Evolutionary conservation across 176 grass and related monocot species (phyloP), one percentile per base, ranked within the genome.

Genomic region (Hordeum marinum): DNA sequence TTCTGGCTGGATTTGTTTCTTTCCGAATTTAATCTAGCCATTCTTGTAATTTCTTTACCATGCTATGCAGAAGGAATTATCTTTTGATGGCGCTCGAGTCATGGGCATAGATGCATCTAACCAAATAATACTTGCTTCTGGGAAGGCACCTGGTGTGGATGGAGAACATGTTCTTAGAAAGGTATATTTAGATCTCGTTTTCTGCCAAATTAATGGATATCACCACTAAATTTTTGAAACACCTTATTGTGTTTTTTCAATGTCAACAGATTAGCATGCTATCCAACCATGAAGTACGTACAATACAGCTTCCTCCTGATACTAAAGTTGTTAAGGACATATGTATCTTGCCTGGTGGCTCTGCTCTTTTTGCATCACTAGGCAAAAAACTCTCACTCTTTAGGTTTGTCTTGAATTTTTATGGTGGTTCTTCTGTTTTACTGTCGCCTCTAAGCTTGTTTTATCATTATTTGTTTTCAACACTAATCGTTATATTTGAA

Each of bases 301-400:
- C 87, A 74, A 90, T 94, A 69, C 67, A 76, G 5, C 91, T 98
- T 83, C 96, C 96, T 63, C 78, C 71, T 6, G 84, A 88, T 84
- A 95, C 91, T 80, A 94, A 90, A 83, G 78, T 86, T 85, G 85
- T 95, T 43, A 92, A 80, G 84, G 96, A 95, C 84, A 90, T 97
- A 17, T 88, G 77, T 66, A 84, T 98, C 80, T 84, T 94, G 57
- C 85, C 91, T 25, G 81, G 76, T 88, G 84, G 91, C 66, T 81
- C 68, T 79, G 78, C 90, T 76, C 77, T 93, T 84, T 91, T 92
- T 86, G 76, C 96, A 72, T 98, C 96, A 84, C 68, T 95, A 18
- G 93, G 91, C 32, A 85, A 32, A 78, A 98, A 50, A 82, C 85
- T 98, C 50, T 92, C 87, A 81, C 57, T 94, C 72, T 91, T 92